Base-by-base conservation (phyloP, 768 basidiomycete species). In the Aureoboletus auriporus region DNA sequence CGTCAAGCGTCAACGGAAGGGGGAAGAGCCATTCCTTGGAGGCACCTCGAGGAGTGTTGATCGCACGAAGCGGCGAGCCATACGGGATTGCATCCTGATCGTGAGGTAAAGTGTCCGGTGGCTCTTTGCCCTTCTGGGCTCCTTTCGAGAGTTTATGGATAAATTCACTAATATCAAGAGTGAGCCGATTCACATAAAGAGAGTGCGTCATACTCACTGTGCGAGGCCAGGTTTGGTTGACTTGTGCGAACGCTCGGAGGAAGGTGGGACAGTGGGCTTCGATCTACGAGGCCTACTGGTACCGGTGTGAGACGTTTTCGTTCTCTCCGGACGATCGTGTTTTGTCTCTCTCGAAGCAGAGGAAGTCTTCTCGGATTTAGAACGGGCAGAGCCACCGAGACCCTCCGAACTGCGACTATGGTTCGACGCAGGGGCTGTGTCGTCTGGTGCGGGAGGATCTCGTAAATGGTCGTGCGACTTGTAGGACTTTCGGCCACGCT, bases 21-120 rank as follows among this genome's bases (percentile, higher is more conserved):
- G 82, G 77, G 66, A 83, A 86, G n/a, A 76, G 69, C 83, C 84
- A 86, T 60, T 85, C 84, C 52, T 75, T 76, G 28, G 74, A 71
- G 36, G 61, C 54, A 26, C 73, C 73, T 36, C 65, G 57, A 44
- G 51, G 74, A 53, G 50, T 74, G 67, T 56, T 75, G 62, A 51
- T 75, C 62, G 51, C 61, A 57, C 48, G 65, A 14, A 78, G 65
- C 11, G 75, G 74, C 30, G 74, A 68, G 6, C 62, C 64, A 46
- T 67, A 73, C 2, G 56, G 42, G 9, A 40, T 53, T 36, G 53
- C 46, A 27, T 63, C 53, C 39, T 55, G 40, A 34, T 57, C 54
- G 16, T 49, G 37, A 40, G 54, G 42, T 0, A 45, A 42, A 35
- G 51, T 23, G 17, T 23, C 28, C 2, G 29, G 37, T 6, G 46